phyloP scores from a whole-genome alignment of 768 basidiomycete species.

The Xerocomellus chrysenteron region DNA sequence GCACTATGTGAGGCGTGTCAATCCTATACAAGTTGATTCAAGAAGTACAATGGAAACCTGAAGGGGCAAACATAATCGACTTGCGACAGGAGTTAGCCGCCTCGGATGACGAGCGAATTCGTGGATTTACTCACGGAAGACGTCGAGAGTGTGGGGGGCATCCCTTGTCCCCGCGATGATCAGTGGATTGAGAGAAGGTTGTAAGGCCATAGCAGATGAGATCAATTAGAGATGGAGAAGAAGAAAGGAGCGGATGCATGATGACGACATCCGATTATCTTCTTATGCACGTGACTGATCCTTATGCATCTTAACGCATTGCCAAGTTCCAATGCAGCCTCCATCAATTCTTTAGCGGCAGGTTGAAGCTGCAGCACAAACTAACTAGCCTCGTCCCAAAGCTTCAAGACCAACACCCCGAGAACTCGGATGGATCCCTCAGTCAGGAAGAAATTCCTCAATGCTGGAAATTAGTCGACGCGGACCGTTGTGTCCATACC shows the following conservation, averaged over 20 bases:
- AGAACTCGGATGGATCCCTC: no score
- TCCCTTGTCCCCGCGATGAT: slow-evolving; percentile 56
- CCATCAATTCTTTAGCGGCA: no score
- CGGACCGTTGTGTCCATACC: not conserved
- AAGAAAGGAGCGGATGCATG: not conserved
- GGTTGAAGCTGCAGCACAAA: no score
- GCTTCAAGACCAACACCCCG: no score
- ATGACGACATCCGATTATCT: slow-evolving; percentile 6
- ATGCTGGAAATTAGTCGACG: not conserved
- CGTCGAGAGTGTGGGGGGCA: slow-evolving; percentile 76
- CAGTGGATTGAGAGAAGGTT: slow-evolving; percentile 67
- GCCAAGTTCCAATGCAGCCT: no score
- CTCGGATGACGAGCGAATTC: not conserved
- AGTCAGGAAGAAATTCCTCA: not conserved
- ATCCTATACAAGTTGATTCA: not conserved
- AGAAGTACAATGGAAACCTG: slow-evolving; percentile 43
- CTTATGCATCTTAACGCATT: no score
- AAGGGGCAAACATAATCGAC: slow-evolving; percentile 89
- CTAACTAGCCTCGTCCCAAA: no score
- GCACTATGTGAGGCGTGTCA: slow-evolving; percentile 39
- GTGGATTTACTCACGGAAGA: slow-evolving; percentile 56
- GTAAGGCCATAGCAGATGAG: slow-evolving; percentile 61
- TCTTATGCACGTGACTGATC: not conserved
- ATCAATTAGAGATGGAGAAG: not conserved
- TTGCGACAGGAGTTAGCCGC: slow-evolving; percentile 25